A percentile compares a stretch with the other conserved stretches of the same genome.
Conservation (phyloP, 1,284 basidiomycete genomes). For the Ustilago xerochloae region DNA sequence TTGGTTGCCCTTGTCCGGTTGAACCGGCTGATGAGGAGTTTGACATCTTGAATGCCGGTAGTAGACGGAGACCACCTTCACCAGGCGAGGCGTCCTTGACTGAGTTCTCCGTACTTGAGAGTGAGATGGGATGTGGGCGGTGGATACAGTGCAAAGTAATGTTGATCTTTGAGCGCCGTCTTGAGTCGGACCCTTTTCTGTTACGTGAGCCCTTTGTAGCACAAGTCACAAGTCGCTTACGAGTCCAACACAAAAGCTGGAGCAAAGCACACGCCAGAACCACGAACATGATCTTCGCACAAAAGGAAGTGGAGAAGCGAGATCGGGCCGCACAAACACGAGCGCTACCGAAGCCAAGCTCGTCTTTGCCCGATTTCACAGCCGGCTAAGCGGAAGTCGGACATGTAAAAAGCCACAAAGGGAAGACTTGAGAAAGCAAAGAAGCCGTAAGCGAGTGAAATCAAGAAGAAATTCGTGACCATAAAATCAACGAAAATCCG, state of each 20-base stretch:
- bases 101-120: not conserved
- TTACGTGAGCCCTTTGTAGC: slow-evolving; percentile 11
- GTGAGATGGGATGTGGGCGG: not conserved
- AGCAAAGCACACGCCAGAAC: not conserved
- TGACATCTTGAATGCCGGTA: not conserved
- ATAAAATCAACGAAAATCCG: not conserved
- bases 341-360: not conserved
- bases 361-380: not conserved
- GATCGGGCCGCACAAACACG: not conserved
- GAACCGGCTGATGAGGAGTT: slow-evolving; percentile 17
- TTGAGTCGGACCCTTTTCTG: slow-evolving; percentile 2
- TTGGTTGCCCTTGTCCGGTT: slow-evolving; percentile 1
- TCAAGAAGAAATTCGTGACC: slow-evolving; percentile 3
- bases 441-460: not conserved
- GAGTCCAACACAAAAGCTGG: slow-evolving; percentile 30
- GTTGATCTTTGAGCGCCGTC: not conserved
- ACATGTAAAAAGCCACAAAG: not conserved
- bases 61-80: not conserved
- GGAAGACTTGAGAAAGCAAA: slow-evolving; percentile 20
- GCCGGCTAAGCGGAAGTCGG: slow-evolving; percentile 19
- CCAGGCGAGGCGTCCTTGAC: too few species aligned
- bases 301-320: slow-evolving; percentile 6
- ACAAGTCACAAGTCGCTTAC: slow-evolving; percentile 7
- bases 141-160: not conserved
- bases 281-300: slow-evolving; percentile 11